Base-by-base conservation (phyloP, 495 filamentous ascomycete genomes). In the Aspergillus sparsus region DNA sequence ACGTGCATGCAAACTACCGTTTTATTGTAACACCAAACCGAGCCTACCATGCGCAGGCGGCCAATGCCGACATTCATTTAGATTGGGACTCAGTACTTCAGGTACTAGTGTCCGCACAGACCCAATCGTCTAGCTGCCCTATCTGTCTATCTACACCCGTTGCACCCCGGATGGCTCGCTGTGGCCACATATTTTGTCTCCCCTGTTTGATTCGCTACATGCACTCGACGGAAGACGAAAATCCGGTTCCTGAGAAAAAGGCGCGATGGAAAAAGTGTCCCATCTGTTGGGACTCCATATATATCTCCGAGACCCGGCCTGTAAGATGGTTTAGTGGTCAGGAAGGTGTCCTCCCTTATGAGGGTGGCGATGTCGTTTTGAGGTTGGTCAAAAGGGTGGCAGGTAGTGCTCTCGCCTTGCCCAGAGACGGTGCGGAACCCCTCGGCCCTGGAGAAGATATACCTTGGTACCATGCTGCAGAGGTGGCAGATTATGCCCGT, bases 131-230 rank as follows among this genome's bases (percentile, higher is more conserved):
- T 5, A 89, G 87, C 36, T 98, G 94, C 71, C 94, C 94, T 0
- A 98, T 98, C 46, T 98, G 94, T 67, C 78, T 98, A 21, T 96
- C 89, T 1, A 87, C 83, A 37, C 93, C 94, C 0, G 91, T 96
- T 6, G 94, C 94, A 5, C 93, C 94, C 32, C 88, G 95, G 57
- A 98, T 98, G 94, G 92, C 94, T 42, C 93, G 89, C 65, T 98
- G 94, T 70, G 94, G 94, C 12, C 94, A 98, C 70, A 97, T 98
- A 31, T 97, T 97, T 68, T 98, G 94, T 71, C 79, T 97, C 44
- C 89, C 94, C 11, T 98, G 94, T 71, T 77, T 98, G 37, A 88
- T 97, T 55, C 89, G 94, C 44, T 98, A 95, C 69, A 97, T 98
- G 93, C 91, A 95, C 65, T 88, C 92, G 7, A 83, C 79, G 2